Evolutionary conservation across 768 basidiomycete species (phyloP).

Genomic region (Mycena pura): DNA sequence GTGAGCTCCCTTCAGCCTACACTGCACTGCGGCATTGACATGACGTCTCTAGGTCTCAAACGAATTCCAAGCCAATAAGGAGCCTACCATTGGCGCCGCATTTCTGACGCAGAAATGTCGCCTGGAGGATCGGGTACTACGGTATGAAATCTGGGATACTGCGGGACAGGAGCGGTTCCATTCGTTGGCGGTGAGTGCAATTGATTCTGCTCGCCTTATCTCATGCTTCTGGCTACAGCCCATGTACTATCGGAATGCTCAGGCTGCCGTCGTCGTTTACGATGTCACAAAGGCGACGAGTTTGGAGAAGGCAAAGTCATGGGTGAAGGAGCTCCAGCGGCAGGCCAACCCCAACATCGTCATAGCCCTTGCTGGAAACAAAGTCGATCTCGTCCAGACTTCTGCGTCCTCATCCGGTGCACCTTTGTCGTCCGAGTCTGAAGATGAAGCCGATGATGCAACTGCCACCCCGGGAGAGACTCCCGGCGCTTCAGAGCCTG

Average conservation of each 20-base stretch:
- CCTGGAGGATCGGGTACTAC: conserved; percentile 90
- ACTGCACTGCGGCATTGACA: conserved; percentile 19
- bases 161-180: conserved; percentile 97
- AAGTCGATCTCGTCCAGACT: conserved; percentile 87
- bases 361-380: conserved; percentile 98
- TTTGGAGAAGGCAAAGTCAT: conserved; percentile 98
- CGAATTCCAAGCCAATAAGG: conserved; percentile 99
- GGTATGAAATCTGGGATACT: conserved; percentile 98
- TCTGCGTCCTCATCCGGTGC: conserved; percentile 58
- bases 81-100: conserved; percentile 97
- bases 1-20: conserved; percentile 52
- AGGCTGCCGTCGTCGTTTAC: conserved; percentile 97
- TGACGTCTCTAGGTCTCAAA: conserved; percentile 74
- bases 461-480: conserved; percentile 83
- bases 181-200: conserved; percentile 81
- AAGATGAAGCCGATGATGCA: conserved; percentile 94
- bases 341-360: conserved; percentile 99
- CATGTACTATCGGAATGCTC: conserved; percentile 99
- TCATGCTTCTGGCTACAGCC: conserved; percentile 57
- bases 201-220: conserved; percentile 9
- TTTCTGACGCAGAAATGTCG: conserved; percentile 96
- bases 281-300: conserved; percentile 96
- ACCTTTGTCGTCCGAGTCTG: conserved; percentile 67
- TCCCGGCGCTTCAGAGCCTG: conserved; percentile 62
- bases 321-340: conserved; percentile 99